Evolutionary conservation across 441 rosid genomes (phyloP).

Genomic region (Euphorbia celastroides): DNA sequence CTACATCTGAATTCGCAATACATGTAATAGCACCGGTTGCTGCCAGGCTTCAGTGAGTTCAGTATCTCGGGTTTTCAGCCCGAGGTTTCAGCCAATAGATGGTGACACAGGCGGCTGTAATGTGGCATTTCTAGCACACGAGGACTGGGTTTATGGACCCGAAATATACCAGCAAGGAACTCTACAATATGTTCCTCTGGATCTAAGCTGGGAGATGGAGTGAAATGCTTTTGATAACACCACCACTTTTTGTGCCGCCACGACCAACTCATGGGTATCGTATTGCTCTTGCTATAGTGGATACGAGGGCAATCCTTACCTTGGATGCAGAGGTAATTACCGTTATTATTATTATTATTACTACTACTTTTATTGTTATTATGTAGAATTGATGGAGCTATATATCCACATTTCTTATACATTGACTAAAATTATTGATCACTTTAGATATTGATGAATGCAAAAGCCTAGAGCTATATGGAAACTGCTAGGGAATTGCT

Average conservation of each 20-base stretch:
- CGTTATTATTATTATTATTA: neutral
- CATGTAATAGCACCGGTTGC: neutral
- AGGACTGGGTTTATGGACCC: neutral
- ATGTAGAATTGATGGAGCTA: neutral
- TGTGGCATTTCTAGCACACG: neutral
- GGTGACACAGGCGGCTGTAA: neutral
- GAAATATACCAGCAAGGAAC: neutral
- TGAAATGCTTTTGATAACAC: neutral
- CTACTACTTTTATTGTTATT: too few relatives aligned
- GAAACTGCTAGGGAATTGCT: neutral
- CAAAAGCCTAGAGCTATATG: neutral
- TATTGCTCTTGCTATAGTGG: conserved; percentile 16
- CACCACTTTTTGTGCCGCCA: neutral
- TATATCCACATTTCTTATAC: neutral
- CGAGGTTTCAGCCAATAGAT: neutral
- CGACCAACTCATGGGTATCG: neutral
- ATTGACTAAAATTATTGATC: neutral
- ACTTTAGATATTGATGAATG: conserved; percentile 7
- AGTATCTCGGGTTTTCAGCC: neutral
- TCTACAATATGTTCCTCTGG: neutral
- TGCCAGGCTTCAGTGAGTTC: neutral
- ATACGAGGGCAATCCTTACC: conserved; percentile 29
- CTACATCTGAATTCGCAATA: neutral
- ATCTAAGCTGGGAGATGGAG: neutral
- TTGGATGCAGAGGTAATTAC: conserved; percentile 30